phyloP scores from a whole-genome alignment of 1,284 basidiomycete genomes.

The Leccinum solheimii region DNA sequence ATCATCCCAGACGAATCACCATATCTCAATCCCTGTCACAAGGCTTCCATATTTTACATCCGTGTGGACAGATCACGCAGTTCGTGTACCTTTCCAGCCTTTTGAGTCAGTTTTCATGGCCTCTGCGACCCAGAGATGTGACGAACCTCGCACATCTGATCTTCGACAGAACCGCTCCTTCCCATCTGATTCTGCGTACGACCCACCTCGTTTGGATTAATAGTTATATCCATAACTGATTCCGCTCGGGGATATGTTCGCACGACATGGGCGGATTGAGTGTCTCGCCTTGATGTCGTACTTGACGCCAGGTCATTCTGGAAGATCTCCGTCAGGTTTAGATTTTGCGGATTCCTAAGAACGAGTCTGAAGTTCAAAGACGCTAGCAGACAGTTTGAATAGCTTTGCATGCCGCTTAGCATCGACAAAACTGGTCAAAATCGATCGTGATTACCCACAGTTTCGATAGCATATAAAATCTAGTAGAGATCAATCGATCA shows the following conservation, averaged over 20 bases:
- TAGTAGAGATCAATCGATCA: too few relatives aligned
- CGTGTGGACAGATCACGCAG: background rate
- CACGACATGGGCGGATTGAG: too few relatives aligned
- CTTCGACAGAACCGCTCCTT: too few relatives aligned
- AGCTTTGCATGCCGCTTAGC: constrained; percentile 2
- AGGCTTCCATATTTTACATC: background rate
- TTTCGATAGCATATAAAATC: too few relatives aligned
- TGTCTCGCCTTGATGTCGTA: background rate
- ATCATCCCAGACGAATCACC: background rate
- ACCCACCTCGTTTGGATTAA: too few relatives aligned
- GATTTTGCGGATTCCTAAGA: background rate
- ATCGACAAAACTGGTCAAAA: background rate
- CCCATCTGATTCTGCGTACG: too few relatives aligned
- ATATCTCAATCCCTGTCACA: constrained; percentile 24
- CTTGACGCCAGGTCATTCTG: background rate
- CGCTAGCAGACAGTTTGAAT: constrained; percentile 17
- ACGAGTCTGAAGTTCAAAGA: constrained; percentile 11
- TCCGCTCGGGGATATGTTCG: too few relatives aligned
- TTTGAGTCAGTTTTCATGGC: background rate
- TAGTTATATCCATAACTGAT: too few relatives aligned
- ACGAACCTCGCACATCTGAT: too few relatives aligned
- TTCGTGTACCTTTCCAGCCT: background rate
- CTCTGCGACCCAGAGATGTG: too few relatives aligned
- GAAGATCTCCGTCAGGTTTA: background rate
- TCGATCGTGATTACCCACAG: too few relatives aligned